These are phyloP conservation scores for Cladorrhinum sp. DNA, from an alignment of 2,329 filamentous ascomycete genomes.

Conservation along the genomic window DNA sequence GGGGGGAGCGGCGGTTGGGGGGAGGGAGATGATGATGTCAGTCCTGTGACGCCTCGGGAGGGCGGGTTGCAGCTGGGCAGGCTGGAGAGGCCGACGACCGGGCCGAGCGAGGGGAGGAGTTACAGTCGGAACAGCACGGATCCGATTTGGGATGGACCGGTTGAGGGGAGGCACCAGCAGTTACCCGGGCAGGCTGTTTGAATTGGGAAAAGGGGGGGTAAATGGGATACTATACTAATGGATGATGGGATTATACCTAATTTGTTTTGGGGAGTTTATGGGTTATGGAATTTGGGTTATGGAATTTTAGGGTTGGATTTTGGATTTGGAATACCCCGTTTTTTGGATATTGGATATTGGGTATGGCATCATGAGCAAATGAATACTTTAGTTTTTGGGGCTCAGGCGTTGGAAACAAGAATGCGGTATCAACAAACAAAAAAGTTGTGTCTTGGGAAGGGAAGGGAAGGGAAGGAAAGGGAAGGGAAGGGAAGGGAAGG, in stretches of 20 bases:
- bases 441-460: neutral
- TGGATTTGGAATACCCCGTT: neutral
- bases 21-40: neutral
- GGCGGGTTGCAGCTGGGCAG: neutral
- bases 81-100: neutral
- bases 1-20: neutral
- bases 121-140: slow-evolving; percentile 7
- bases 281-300: neutral
- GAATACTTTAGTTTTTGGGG: too few species aligned
- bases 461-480: too few species aligned
- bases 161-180: neutral
- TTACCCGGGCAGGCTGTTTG: neutral
- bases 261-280: too few species aligned
- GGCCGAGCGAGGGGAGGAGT: neutral
- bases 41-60: neutral
- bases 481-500: too few species aligned
- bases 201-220: too few species aligned
- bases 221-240: neutral
- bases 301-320: neutral
- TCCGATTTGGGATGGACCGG: slow-evolving; percentile 7
- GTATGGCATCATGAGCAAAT: too few species aligned
- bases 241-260: too few species aligned
- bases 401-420: neutral
- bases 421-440: neutral
- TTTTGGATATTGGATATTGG: too few species aligned